Evolutionary conservation across 768 basidiomycete species (phyloP).

Genomic region (Lactarius evosmus): DNA sequence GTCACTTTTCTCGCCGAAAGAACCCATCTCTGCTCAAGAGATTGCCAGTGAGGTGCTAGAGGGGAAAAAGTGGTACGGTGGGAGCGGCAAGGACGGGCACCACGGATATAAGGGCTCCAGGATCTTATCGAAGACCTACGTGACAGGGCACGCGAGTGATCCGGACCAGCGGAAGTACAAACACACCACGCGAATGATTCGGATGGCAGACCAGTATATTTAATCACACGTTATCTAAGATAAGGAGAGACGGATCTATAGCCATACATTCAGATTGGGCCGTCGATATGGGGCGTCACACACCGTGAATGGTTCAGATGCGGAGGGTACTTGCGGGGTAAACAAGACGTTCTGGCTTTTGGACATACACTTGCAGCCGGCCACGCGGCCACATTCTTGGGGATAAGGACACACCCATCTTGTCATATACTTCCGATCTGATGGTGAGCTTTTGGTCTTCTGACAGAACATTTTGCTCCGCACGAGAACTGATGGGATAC

Average conservation of each 20-base stretch:
- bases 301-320: neutral
- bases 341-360: neutral
- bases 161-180: neutral
- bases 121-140: neutral
- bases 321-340: neutral
- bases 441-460: neutral
- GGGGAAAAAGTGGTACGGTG: neutral
- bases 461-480: neutral
- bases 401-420: neutral
- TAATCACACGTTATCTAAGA: neutral
- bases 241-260: neutral
- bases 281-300: neutral
- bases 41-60: neutral
- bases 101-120: constrained; percentile 2
- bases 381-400: neutral
- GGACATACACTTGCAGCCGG: neutral
- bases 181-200: neutral
- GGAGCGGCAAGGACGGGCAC: neutral
- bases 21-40: constrained; percentile 10
- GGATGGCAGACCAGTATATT: neutral
- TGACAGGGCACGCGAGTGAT: neutral
- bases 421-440: neutral
- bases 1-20: constrained; percentile 19
- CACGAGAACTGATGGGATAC: neutral
- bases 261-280: neutral